Base-by-base conservation (phyloP, 352 stramenopile genomes). In the Globisporangium camurandrum region DNA sequence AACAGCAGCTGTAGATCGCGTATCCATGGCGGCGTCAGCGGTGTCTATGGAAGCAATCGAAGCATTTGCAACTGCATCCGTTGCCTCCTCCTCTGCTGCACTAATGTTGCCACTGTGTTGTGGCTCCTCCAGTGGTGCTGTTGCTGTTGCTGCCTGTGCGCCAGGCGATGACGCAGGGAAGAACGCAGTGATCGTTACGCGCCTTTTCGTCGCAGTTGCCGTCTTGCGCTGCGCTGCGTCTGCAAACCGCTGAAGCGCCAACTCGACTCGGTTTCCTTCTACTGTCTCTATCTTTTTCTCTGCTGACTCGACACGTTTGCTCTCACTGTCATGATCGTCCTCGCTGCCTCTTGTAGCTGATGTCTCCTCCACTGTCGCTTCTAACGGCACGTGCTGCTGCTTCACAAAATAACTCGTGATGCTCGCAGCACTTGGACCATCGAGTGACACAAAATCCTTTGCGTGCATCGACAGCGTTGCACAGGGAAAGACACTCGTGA, bases 351-450 rank as follows among this genome's bases (percentile, higher is more conserved):
- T 11, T 34, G 30, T 11, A 34, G 30, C 30, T 34, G 30, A 6
- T 34, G 11, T 34, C 30, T 6, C 6, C 30, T 34, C 30, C 30
- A 34, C 51, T 11, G 20, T 22, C 10, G 48, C 1, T 10, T 22
- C 33, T 41, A 33, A 2, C 6, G 24, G 24, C 42, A 39, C n/a
- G n/a, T n/a, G 49, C 23, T 27, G 20, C 41, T 59, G 46, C 43
- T 81, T 82, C 34, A 64, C 69, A 48, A 88, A 88, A 53, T 84
- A 91, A 16, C 66, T 86, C 2, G 75, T 86, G 41, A 88, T 91
- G 49, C 60, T 87, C 10, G 65, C 51, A 17, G 66, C 57, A 17
- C 47, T 42, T 41, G 62, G 44, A 12, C 58, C 71, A 30, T 73
- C 67, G 27, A 86, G 61, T 1, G 71, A 42, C 26, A 84, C 62